phyloP scores from a whole-genome alignment of 768 basidiomycete genomes.

The Leccinum uliginosum region DNA sequence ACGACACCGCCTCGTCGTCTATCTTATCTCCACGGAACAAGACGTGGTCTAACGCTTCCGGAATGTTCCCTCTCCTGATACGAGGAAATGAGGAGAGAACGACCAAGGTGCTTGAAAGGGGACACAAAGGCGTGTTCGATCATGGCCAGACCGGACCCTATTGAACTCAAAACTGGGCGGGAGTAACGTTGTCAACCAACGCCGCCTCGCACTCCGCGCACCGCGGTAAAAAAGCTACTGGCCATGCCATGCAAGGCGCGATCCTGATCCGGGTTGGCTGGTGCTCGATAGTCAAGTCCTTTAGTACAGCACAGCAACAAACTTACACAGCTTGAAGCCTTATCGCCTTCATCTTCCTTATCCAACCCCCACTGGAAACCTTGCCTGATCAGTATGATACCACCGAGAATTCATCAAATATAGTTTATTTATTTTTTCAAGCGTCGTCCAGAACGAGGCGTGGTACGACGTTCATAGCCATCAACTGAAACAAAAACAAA shows the following conservation, averaged over 20 bases:
- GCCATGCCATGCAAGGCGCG: conserved; percentile 3
- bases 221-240: conserved; percentile 6
- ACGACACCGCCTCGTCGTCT: conserved; percentile 1
- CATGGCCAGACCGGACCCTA: not conserved
- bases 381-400: not conserved
- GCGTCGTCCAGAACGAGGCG: conserved; percentile 85
- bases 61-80: not conserved
- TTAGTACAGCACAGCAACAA: not conserved
- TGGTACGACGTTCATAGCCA: conserved; percentile 97
- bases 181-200: not conserved
- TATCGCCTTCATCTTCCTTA: not conserved
- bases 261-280: not conserved
- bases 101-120: not conserved
- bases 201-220: not conserved
- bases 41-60: not conserved
- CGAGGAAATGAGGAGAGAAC: not conserved
- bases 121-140: not conserved
- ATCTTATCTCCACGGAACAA: conserved; percentile 6
- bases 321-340: not conserved
- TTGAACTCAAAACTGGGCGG: not conserved
- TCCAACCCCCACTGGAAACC: not conserved
- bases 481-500: conserved; percentile 48
- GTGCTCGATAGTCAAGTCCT: not conserved
- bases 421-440: conserved; percentile 23
- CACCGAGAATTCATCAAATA: not conserved